These are phyloP conservation scores for Smittium culicis DNA, from an alignment of 371 early-diverging fungal genomes.

Conservation along the genomic window DNA sequence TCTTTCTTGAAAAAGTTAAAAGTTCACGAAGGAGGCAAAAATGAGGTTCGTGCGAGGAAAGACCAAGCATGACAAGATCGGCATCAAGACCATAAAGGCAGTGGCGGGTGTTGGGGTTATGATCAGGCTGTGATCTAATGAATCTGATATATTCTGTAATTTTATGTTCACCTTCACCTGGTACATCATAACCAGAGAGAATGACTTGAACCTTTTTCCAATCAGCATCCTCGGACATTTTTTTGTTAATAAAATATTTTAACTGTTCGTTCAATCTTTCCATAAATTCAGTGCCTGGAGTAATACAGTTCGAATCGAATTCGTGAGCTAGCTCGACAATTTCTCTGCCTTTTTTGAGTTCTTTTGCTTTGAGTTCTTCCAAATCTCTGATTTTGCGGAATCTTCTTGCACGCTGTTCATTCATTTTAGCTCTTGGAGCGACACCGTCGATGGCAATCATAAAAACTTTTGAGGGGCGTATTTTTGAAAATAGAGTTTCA, in stretches of 20 bases:
- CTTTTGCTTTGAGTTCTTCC: conserved; percentile 52
- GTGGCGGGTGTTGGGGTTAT: conserved; percentile 77
- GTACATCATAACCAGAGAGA: conserved; percentile 88
- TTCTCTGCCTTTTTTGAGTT: conserved; percentile 39
- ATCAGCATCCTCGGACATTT: conserved; percentile 70
- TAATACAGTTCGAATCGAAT: conserved; percentile 98
- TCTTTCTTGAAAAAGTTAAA: conserved; percentile 43
- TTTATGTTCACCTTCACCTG: conserved; percentile 99
- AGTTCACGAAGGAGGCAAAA: conserved; percentile 94
- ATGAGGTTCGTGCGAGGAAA: conserved; percentile 90
- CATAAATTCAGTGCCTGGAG: conserved; percentile 99
- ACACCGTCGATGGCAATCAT: conserved; percentile 98
- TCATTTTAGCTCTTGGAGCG: conserved; percentile 99
- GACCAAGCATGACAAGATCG: conserved; percentile 96
- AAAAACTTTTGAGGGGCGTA: conserved; percentile 84
- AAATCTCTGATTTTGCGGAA: conserved; percentile 89
- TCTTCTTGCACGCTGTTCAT: conserved; percentile 97
- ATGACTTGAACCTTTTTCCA: conserved; percentile 90
- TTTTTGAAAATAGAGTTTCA: conserved; percentile 81
- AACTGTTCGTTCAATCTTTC: conserved; percentile 69
- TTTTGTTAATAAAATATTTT: conserved; percentile 77
- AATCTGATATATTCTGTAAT: conserved; percentile 96
- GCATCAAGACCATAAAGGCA: conserved; percentile 98
- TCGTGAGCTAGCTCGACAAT: conserved; percentile 43
- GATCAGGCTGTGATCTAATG: conserved; percentile 59